Evolutionary conservation across 345 rosid genomes (phyloP).

Genomic region (Heritiera littoralis): DNA sequence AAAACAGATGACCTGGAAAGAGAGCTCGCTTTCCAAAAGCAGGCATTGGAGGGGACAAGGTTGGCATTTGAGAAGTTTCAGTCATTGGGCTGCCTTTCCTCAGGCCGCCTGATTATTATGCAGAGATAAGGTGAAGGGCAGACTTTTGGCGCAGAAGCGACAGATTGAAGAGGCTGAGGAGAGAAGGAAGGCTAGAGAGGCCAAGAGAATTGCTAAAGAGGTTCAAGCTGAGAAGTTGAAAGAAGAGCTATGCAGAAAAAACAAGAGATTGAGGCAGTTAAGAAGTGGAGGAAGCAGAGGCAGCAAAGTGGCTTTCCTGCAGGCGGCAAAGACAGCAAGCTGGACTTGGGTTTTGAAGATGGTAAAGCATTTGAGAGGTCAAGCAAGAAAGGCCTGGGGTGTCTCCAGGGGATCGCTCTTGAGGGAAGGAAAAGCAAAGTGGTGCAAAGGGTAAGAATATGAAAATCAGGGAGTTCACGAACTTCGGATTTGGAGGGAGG

Average conservation of each 20-base stretch:
- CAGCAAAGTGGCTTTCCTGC: conserved; percentile 76
- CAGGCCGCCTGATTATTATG: conserved; percentile 76
- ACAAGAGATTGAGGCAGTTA: conserved; percentile 69
- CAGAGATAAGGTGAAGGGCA: conserved; percentile 86
- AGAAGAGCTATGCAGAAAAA: conserved; percentile 76
- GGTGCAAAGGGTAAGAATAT: conserved; percentile 37
- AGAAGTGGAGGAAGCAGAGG: conserved; percentile 91
- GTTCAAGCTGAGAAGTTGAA: conserved; percentile 83
- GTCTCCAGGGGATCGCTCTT: conserved; percentile 48
- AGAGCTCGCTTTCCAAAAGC: conserved; percentile 73
- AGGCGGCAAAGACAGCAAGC: conserved; percentile 49
- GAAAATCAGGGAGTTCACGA: conserved; percentile 40
- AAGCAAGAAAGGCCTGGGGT: conserved; percentile 68
- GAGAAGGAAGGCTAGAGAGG: conserved; percentile 85
- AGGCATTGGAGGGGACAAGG: conserved; percentile 76
- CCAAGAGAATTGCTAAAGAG: conserved; percentile 78
- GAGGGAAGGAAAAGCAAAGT: conserved; percentile 40
- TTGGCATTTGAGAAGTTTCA: conserved; percentile 63
- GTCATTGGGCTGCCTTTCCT: conserved; percentile 63
- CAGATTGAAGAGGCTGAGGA: conserved; percentile 80
- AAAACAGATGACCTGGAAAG: conserved; percentile 80
- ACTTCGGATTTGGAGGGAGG: conserved; percentile 70
- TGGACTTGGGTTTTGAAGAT: conserved; percentile 59
- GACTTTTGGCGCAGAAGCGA: conserved; percentile 66
- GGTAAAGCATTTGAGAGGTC: conserved; percentile 63